Conservation (phyloP, 1,284 basidiomycete genomes). For the Moniliophthora roreri region DNA sequence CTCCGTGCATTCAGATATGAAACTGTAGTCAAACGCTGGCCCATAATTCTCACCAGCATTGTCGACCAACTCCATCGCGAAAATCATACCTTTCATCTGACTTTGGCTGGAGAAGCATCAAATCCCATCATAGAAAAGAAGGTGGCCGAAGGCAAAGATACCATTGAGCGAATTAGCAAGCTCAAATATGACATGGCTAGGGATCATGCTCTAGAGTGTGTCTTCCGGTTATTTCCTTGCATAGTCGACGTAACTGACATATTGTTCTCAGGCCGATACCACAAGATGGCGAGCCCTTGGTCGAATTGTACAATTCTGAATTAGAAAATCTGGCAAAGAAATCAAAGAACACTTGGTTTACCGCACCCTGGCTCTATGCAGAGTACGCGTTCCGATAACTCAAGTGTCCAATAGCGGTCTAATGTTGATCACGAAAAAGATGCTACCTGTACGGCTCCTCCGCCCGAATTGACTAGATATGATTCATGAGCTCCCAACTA, state of each 20-base stretch:
- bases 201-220: slow-evolving; percentile 74
- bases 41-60: slow-evolving; percentile 81
- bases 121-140: slow-evolving; percentile 27
- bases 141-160: slow-evolving; percentile 71
- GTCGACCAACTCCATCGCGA: slow-evolving; percentile 69
- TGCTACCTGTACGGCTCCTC: slow-evolving; percentile 57
- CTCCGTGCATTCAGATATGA: slow-evolving; percentile 32
- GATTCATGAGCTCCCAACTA: slow-evolving; percentile 47
- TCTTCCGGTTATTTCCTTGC: slow-evolving; percentile 14
- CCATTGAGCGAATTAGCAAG: slow-evolving; percentile 79
- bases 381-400: slow-evolving; percentile 58
- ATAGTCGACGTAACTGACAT: neutral
- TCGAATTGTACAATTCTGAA: slow-evolving; percentile 74
- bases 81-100: slow-evolving; percentile 30
- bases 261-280: slow-evolving; percentile 54
- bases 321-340: slow-evolving; percentile 50
- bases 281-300: slow-evolving; percentile 70
- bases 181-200: slow-evolving; percentile 91
- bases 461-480: neutral
- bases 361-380: slow-evolving; percentile 90
- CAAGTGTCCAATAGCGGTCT: neutral
- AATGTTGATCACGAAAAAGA: slow-evolving; percentile 29
- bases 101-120: slow-evolving; percentile 10
- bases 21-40: slow-evolving; percentile 77
- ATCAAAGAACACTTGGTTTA: slow-evolving; percentile 83